phyloP scores from a whole-genome alignment of 2,329 filamentous ascomycete species.

The Colletotrichum sp. region DNA sequence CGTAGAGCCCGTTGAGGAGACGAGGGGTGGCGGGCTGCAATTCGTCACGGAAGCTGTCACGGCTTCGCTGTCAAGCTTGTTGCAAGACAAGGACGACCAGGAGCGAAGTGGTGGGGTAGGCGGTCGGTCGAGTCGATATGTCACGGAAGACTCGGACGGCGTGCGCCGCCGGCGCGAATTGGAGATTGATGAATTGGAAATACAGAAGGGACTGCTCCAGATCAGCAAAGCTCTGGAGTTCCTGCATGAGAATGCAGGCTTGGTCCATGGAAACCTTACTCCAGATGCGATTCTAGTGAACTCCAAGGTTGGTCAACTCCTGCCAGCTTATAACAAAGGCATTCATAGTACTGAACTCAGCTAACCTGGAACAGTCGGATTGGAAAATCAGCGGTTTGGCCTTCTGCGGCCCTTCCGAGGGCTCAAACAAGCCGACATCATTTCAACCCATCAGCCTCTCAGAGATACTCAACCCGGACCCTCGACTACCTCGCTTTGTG shows the following conservation, averaged over 20 bases:
- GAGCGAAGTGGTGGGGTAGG: constrained; percentile 72
- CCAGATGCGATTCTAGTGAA: constrained; percentile 95
- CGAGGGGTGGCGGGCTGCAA: constrained; percentile 86
- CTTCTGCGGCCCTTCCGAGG: constrained; percentile 83
- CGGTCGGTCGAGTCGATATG: constrained; percentile 76
- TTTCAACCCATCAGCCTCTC: constrained; percentile 81
- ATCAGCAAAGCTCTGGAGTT: constrained; percentile 95
- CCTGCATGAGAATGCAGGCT: constrained; percentile 89
- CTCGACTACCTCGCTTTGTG: constrained; percentile 78
- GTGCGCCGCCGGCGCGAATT: constrained; percentile 76
- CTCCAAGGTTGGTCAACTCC: constrained; percentile 68
- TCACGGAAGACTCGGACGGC: constrained; percentile 79
- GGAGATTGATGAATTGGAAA: constrained; percentile 95
- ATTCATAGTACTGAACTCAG: background rate
- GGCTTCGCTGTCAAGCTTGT: constrained; percentile 79
- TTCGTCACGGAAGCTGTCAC: constrained; percentile 95
- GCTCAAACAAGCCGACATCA: constrained; percentile 74
- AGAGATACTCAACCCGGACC: constrained; percentile 84
- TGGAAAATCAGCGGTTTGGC: constrained; percentile 98
- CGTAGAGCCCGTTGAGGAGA: constrained; percentile 94
- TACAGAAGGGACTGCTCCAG: constrained; percentile 94
- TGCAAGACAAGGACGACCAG: constrained; percentile 89
- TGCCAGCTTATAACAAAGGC: background rate
- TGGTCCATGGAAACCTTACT: constrained; percentile 93
- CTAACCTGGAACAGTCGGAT: constrained; percentile 69